Evolutionary conservation across 352 stramenopile genomes (phyloP), one percentile per base, ranked within the genome.

Genomic region (Peronospora farinosa): DNA sequence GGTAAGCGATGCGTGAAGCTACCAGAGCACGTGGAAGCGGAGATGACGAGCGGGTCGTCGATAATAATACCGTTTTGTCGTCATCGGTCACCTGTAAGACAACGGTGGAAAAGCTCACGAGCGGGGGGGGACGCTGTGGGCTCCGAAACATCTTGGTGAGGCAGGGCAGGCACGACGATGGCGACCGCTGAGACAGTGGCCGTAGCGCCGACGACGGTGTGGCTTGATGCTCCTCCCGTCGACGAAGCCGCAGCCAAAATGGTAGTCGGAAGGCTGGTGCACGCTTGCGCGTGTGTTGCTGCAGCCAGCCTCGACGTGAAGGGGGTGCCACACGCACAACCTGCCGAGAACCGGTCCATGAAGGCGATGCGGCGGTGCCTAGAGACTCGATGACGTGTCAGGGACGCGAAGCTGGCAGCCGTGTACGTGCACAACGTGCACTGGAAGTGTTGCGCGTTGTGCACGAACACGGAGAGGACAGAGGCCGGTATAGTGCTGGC

Each of bases 301-400:
- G 58, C 58, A 12, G 47, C 47, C 35, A 51, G 46, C 15, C 47
- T 44, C 32, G 27, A 9, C 9, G 27, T 10, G 27, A 31, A 31
- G 9, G 27, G 27, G 1, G 9, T 7, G 9, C 6, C 51, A 28
- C 55, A 63, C 9, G 42, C 39, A 13, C 54, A 63, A 11, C 47
- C 60, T 11, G 45, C 30, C 46, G 48, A 43, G 33, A 68, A 59
- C 35, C 25, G 11, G 51, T 59, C 45, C n/a, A 51, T 32, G 30
- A 68, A 57, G 45, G 12, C 16, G 0, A 15, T 42, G 31, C 39
- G 33, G n/a, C 44, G 47, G 25, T 59, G 44, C 9, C 31, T 21
- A 12, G 49, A 50, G n/a, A 35, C 30, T 0, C 59, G 31, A 21
- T 63, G 59, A 0, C 32, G 45, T 21, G 17, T 25, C n/a, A 61